Base-by-base conservation (phyloP, 108 stramenopile species). In the Skeletonema tropicum region DNA sequence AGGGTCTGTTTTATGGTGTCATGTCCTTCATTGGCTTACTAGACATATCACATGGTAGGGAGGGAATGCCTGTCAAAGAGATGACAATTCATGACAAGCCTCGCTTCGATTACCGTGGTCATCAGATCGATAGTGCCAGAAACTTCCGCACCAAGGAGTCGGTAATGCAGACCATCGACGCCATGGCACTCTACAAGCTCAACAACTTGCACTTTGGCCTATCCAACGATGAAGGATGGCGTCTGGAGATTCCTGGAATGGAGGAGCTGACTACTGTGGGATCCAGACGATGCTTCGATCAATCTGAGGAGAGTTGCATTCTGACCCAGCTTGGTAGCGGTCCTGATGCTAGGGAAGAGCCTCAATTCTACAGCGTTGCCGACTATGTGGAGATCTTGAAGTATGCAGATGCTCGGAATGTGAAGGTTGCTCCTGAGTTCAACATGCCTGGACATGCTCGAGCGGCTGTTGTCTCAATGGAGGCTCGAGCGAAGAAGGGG, bases 201-300 rank as follows among this genome's bases (percentile, higher is more conserved):
- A 96, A 96, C 79, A 79, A 87, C 11, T 55, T 96, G 42, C 94
- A 96, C 64, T 93, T 90, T 91, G 92, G 92, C 68, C 57, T 96
- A 49, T 67, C 75, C 10, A 92, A 96, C 66, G 60, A 63, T 45
- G 76, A 92, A 68, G 68, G 76, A 36, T 92, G 85, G 36, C 94
- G 89, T 45, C 15, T 45, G 42, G 42, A 45, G 42, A 45, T 45
- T 15, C 42, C 42, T 62, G n/a, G 38, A 39, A 52, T 45, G 62
- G 33, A 46, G 32, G 64, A 15, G 25, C 25, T 74, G 25, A 7
- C 38, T 60, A 13, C 79, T 5, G 15, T 74, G 67, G 31, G 9
- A 11, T 12, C 14, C 23, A 39, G 15, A 12, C 10, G 42, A 45
- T 45, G 42, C 42, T 45, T 86, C 36, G 83, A 80, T 66, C 41